These are phyloP conservation scores for Alternaria ventricosa DNA, from an alignment of 2,329 filamentous ascomycete species.

Conservation along the genomic window DNA sequence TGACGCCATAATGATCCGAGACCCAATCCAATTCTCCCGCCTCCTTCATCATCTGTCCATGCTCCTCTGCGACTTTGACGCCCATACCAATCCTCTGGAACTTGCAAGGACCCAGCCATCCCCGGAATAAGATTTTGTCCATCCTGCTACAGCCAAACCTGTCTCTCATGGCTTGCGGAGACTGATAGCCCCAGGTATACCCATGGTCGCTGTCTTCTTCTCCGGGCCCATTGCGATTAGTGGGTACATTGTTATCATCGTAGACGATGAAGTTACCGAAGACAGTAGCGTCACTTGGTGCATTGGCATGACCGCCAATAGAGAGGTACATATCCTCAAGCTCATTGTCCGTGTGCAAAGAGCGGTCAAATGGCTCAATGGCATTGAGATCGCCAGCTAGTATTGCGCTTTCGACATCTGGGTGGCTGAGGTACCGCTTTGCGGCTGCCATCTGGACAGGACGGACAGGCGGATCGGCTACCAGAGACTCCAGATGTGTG, in stretches of 20 bases:
- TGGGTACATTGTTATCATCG: neutral
- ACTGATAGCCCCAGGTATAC: constrained; percentile 66
- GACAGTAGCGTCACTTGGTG: neutral
- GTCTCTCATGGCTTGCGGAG: constrained; percentile 48
- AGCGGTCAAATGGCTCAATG: constrained; percentile 61
- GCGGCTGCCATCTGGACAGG: constrained; percentile 57
- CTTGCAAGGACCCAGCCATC: constrained; percentile 36
- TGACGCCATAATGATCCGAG: constrained; percentile 59
- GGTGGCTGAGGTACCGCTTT: constrained; percentile 52
- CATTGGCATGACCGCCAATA: constrained; percentile 50
- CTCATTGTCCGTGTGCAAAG: constrained; percentile 55
- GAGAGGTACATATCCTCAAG: constrained; percentile 62
- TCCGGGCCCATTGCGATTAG: neutral
- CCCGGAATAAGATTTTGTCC: constrained; percentile 62
- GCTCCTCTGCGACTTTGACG: constrained; percentile 52
- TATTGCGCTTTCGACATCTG: constrained; percentile 51
- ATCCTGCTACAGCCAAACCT: constrained; percentile 60
- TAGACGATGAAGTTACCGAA: neutral
- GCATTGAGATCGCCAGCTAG: constrained; percentile 66
- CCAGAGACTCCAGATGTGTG: constrained; percentile 64
- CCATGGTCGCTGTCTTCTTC: constrained; percentile 58
- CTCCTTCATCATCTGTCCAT: constrained; percentile 30
- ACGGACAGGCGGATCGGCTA: constrained; percentile 56
- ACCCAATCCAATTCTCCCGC: constrained; percentile 56
- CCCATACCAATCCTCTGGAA: constrained; percentile 59